Evolutionary conservation across 1,139 yeast species (phyloP).

Genomic region (Magnusiomyces fungicola): DNA sequence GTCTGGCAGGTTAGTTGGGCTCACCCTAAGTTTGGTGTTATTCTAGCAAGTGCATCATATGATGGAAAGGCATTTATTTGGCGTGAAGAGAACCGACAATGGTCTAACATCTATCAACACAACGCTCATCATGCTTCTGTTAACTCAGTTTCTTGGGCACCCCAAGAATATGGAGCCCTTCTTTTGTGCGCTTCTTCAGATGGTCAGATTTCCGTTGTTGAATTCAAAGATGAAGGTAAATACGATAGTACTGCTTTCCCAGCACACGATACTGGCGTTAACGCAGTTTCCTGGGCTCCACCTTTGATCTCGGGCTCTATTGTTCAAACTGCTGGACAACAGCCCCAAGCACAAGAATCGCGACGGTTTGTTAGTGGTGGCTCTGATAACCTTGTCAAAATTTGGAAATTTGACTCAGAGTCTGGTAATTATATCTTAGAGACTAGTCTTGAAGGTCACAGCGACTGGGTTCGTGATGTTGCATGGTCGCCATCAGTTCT

Average conservation of each 20-base stretch:
- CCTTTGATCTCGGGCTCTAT: conserved; percentile 36
- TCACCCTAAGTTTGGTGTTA: conserved; percentile 94
- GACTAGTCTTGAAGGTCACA: conserved; percentile 76
- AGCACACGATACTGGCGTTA: conserved; percentile 92
- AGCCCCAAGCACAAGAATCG: conserved; percentile 33
- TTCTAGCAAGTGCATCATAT: conserved; percentile 88
- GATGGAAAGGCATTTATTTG: conserved; percentile 93
- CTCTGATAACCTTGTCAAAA: conserved; percentile 84
- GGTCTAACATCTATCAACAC: conserved; percentile 87
- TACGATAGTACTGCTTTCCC: conserved; percentile 56
- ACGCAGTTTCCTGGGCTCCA: conserved; percentile 96
- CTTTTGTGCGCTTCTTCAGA: conserved; percentile 88
- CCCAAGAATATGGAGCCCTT: conserved; percentile 92
- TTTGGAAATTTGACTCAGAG: conserved; percentile 69
- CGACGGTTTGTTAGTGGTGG: conserved; percentile 89
- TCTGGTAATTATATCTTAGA: conserved; percentile 61
- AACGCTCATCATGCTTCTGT: conserved; percentile 89
- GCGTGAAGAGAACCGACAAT: conserved; percentile 86
- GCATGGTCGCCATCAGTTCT: conserved; percentile 95
- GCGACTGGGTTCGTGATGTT: conserved; percentile 98
- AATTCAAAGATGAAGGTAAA: conserved; percentile 85
- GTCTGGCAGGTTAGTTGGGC: conserved; percentile 99
- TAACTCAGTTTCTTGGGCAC: conserved; percentile 94
- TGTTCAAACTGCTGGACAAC: conserved; percentile 27
- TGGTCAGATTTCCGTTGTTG: conserved; percentile 85